Conservation (phyloP, 169 alveolate genomes). For the Babesia microti region DNA sequence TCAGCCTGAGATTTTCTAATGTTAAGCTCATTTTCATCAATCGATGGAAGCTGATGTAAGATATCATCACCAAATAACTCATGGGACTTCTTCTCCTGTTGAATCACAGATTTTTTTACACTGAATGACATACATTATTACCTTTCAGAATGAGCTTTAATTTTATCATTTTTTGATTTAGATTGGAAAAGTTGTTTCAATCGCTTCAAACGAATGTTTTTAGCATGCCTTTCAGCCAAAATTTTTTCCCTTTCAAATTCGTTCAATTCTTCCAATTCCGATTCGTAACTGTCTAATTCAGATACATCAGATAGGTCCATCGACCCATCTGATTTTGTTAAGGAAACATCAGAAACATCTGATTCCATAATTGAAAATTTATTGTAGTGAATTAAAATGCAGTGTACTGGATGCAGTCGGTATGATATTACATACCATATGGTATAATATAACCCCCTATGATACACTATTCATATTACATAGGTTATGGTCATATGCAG, state of each 20-base stretch:
- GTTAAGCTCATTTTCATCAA: background rate
- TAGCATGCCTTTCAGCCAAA: slow-evolving; percentile 61
- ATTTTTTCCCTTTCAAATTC: slow-evolving; percentile 56
- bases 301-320: slow-evolving; percentile 10
- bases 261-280: slow-evolving; percentile 33
- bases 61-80: slow-evolving; percentile 5
- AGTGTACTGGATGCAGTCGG: no score
- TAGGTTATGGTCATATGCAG: background rate
- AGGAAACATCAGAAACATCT: slow-evolving; percentile 1
- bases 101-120: slow-evolving; percentile 9
- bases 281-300: slow-evolving; percentile 12
- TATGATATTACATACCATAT: no score
- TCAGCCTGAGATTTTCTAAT: background rate
- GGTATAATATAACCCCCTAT: background rate
- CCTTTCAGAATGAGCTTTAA: background rate
- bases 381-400: no score
- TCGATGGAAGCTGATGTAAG: background rate
- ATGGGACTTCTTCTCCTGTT: background rate
- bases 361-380: slow-evolving; percentile 11
- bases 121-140: slow-evolving; percentile 1
- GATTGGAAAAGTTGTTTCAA: slow-evolving; percentile 13
- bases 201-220: slow-evolving; percentile 27
- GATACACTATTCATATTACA: background rate
- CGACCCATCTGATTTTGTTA: slow-evolving; percentile 1
- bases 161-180: background rate